phyloP scores from a whole-genome alignment of 176 grass and related monocot species.

The Tillandsia leiboldiana region DNA sequence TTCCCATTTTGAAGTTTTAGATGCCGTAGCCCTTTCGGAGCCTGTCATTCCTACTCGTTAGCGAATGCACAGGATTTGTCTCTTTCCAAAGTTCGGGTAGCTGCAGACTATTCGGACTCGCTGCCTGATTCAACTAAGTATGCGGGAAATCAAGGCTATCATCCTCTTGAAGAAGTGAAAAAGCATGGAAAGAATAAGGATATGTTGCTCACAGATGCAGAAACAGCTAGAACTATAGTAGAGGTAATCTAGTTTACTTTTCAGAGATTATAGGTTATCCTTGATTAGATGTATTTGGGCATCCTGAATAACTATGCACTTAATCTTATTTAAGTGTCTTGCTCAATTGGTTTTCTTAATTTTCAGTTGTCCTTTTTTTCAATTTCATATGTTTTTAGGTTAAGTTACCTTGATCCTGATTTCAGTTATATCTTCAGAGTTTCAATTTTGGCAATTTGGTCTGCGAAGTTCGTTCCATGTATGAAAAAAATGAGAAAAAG shows the following conservation, averaged over 20 bases:
- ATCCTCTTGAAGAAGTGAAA: slow-evolving; percentile 97
- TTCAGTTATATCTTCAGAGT: too few species aligned
- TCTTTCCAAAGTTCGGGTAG: slow-evolving; percentile 57
- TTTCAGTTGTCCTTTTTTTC: too few species aligned
- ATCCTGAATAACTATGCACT: background rate
- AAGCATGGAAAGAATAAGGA: slow-evolving; percentile 70
- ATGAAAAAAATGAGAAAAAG: too few species aligned
- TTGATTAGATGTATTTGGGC: background rate
- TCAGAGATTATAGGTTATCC: background rate
- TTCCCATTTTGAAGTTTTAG: slow-evolving; percentile 32
- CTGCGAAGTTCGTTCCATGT: too few species aligned
- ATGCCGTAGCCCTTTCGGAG: slow-evolving; percentile 61
- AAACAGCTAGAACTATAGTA: slow-evolving; percentile 82
- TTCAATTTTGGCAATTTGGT: too few species aligned
- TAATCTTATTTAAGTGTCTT: background rate
- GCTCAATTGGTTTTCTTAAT: too few species aligned
- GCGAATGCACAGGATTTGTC: slow-evolving; percentile 32
- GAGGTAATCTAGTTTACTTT: slow-evolving; percentile 46
- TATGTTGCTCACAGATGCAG: slow-evolving; percentile 62
- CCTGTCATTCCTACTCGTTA: slow-evolving; percentile 38
- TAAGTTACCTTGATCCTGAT: too few species aligned
- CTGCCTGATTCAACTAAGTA: slow-evolving; percentile 66
- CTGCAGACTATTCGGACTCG: slow-evolving; percentile 91
- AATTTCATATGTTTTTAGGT: too few species aligned
- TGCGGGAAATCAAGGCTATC: slow-evolving; percentile 53